Evolutionary conservation across 1,139 yeast genomes (phyloP).

Genomic region (Lodderomyces margitis): DNA sequence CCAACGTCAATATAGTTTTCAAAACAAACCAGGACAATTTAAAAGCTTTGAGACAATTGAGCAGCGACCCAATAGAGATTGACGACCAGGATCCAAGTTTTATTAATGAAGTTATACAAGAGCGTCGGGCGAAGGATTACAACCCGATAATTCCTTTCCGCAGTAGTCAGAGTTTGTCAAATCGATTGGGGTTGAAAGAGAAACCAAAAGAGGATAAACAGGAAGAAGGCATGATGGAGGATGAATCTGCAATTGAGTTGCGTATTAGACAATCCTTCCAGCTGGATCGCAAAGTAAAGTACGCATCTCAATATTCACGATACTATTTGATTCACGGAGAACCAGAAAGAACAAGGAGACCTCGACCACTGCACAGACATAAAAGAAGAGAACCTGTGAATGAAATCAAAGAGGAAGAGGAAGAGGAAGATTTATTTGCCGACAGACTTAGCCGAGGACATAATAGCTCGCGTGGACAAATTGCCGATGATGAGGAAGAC

Average conservation of each 20-base stretch:
- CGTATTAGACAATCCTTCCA: conserved; percentile 50
- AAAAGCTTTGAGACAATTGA: conserved; percentile 36
- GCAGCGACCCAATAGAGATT: conserved; percentile 14
- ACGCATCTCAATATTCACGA: conserved; percentile 59
- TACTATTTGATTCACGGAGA: conserved; percentile 75
- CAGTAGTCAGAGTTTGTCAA: conserved; percentile 30
- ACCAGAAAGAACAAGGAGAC: conserved; percentile 45
- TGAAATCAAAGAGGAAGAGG: conserved; percentile 18
- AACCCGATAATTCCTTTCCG: conserved; percentile 37
- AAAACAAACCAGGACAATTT: conserved; percentile 42
- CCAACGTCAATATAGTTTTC: conserved; percentile 55
- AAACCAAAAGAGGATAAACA: conserved; percentile 1
- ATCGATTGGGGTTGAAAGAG: conserved; percentile 27
- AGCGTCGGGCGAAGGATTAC: conserved; percentile 38
- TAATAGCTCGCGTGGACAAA: conserved; percentile 13
- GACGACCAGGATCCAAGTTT: conserved; percentile 14
- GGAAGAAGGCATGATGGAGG: conserved; percentile 35
- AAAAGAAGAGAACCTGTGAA: conserved; percentile 13
- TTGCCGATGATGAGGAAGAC: conserved; percentile 22
- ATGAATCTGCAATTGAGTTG: conserved; percentile 40
- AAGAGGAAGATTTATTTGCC: conserved; percentile 18
- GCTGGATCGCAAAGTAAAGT: conserved; percentile 56
- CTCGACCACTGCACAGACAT: conserved; percentile 5
- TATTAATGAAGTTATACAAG: conserved; percentile 28
- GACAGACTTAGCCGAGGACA: conserved; percentile 12